These are phyloP conservation scores for Paxillus rubicundulus DNA, from an alignment of 768 basidiomycete species.

Conservation along the genomic window DNA sequence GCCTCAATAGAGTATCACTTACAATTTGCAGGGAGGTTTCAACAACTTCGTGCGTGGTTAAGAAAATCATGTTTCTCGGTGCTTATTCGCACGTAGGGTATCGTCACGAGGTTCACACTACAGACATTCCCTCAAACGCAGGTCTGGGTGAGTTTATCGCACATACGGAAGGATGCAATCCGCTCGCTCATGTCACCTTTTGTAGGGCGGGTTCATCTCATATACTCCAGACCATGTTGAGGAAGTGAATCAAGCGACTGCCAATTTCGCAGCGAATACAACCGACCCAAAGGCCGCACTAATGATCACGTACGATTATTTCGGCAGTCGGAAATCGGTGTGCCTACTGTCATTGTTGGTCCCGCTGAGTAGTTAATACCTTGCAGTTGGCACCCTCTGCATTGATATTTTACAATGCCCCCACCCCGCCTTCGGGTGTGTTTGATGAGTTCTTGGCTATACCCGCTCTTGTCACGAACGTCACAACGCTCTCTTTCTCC, in stretches of 20 bases:
- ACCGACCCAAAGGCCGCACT: slow-evolving; percentile 23
- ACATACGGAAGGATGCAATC: neutral
- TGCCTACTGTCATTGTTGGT: neutral
- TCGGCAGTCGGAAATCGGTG: slow-evolving; percentile 27
- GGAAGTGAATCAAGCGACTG: slow-evolving; percentile 3
- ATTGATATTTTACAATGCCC: slow-evolving; percentile 55
- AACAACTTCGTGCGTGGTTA: slow-evolving; percentile 48
- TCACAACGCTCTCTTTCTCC: slow-evolving; percentile 15
- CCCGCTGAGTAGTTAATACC: neutral
- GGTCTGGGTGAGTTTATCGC: slow-evolving; percentile 48
- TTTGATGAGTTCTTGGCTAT: slow-evolving; percentile 22
- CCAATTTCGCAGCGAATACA: slow-evolving; percentile 7
- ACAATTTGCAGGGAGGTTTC: slow-evolving; percentile 45
- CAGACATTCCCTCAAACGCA: slow-evolving; percentile 51
- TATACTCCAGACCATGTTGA: slow-evolving; percentile 4
- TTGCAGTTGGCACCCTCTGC: slow-evolving; percentile 13
- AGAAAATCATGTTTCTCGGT: neutral
- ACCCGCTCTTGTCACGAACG: neutral
- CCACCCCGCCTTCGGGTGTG: slow-evolving; percentile 1
- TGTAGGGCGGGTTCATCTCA: slow-evolving; percentile 3
- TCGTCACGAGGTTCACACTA: slow-evolving; percentile 55
- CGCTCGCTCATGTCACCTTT: neutral
- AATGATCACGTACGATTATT: slow-evolving; percentile 42
- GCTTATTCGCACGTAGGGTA: slow-evolving; percentile 35
- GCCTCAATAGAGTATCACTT: neutral